Evolutionary conservation across 1,139 yeast genomes (phyloP).

Genomic region (Taiozyma sp.): DNA sequence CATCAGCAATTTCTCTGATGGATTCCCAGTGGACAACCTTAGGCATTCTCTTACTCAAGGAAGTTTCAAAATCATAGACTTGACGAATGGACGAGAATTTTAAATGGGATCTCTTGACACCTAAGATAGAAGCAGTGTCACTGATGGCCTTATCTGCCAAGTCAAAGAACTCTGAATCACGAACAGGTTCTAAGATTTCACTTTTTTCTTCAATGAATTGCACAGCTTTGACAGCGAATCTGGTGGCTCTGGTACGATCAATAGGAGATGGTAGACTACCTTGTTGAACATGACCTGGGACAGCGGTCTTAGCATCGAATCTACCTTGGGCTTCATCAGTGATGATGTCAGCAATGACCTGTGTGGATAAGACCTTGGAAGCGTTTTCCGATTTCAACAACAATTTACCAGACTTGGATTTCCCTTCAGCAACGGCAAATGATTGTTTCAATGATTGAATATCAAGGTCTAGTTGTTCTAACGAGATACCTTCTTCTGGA

Average conservation of each 20-base stretch:
- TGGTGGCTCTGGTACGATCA: constrained; percentile 69
- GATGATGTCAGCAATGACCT: constrained; percentile 64
- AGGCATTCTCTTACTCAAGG: constrained; percentile 77
- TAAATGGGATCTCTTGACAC: constrained; percentile 76
- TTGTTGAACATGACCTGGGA: constrained; percentile 84
- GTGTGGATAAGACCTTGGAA: constrained; percentile 61
- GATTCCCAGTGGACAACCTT: constrained; percentile 81
- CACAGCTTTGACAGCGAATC: constrained; percentile 66
- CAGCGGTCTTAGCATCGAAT: constrained; percentile 72
- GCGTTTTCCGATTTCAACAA: constrained; percentile 68
- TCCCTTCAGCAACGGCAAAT: constrained; percentile 74
- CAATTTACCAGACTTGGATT: constrained; percentile 68
- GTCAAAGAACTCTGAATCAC: constrained; percentile 27
- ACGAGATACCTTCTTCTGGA: constrained; percentile 81
- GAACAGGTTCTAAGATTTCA: constrained; percentile 24
- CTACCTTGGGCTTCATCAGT: constrained; percentile 61
- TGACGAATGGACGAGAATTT: constrained; percentile 68
- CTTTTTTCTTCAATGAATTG: constrained; percentile 56
- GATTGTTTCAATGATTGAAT: constrained; percentile 64
- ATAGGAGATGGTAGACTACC: constrained; percentile 78
- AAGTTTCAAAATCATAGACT: constrained; percentile 85
- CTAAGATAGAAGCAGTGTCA: constrained; percentile 79
- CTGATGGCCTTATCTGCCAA: constrained; percentile 31
- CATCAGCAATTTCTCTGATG: constrained; percentile 75
- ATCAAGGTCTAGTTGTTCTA: constrained; percentile 73